Evolutionary conservation across 345 rosid genomes (phyloP).

Genomic region (Populus ilicifolia): DNA sequence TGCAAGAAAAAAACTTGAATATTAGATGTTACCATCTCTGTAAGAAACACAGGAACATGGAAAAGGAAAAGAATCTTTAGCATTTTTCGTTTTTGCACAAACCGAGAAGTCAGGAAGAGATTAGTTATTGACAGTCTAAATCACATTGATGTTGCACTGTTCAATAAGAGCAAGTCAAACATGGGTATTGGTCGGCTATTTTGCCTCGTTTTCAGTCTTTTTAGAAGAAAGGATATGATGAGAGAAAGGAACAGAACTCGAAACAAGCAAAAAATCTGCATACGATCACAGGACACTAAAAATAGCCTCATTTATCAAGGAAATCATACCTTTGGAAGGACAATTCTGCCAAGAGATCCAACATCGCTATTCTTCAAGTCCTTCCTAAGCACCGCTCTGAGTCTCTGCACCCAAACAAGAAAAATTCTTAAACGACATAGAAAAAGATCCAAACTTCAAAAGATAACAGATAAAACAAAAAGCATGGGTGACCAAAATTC

Average conservation of each 20-base stretch:
- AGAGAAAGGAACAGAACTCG: not conserved
- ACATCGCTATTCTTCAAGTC: conserved; percentile 78
- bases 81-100: conserved; percentile 7
- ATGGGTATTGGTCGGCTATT: conserved; percentile 17
- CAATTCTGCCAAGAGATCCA: conserved; percentile 72
- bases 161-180: conserved; percentile 22
- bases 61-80: not conserved
- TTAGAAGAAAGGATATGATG: not conserved
- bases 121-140: conserved; percentile 21
- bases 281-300: not conserved
- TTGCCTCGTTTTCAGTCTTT: conserved; percentile 6
- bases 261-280: conserved; percentile 8
- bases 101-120: conserved; percentile 24
- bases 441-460: not conserved
- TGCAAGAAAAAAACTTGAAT: not conserved
- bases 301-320: conserved; percentile 4
- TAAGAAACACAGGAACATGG: not conserved
- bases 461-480: not conserved
- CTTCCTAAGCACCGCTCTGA: conserved; percentile 57
- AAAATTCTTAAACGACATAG: not conserved
- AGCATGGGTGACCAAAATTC: not conserved
- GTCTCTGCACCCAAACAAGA: conserved; percentile 37
- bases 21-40: not conserved
- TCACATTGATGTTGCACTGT: conserved; percentile 22
- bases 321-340: conserved; percentile 76